Base-by-base conservation (phyloP, 2,329 filamentous ascomycete species). In the Talaromyces sp. region DNA sequence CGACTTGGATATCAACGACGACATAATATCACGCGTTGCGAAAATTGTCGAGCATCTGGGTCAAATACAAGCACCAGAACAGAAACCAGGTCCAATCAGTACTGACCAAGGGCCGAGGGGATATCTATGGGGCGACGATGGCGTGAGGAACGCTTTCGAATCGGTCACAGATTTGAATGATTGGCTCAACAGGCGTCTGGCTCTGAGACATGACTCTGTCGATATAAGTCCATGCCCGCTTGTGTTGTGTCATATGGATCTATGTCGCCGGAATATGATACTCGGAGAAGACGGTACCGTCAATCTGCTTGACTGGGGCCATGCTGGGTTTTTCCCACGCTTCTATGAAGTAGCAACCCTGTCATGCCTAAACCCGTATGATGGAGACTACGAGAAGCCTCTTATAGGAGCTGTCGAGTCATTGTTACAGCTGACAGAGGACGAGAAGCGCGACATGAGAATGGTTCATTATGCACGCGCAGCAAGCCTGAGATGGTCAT, bases 261-360 rank as follows among this genome's bases (percentile, higher is more conserved):
- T 71, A 7, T 64, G 63, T 59, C 68, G 65, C 32, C 63, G 66
- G 19, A 71, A 70, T 49, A 68, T 70, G 32, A 69, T 70, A n/a
- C 59, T 70, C 19, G 62, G 59, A 53, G 64, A 67, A 42, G 66
- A 70, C 27, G 55, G 58, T 1, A 39, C 64, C 42, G 63, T 70
- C 10, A 68, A 64, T 64, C 65, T 71, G 30, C 51, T 70, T 33
- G 66, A 71, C 44, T 71, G 67, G 69, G 67, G 57, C 7, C 63
- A 63, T 62, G 64, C 68, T 27, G 66, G 65, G 15, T 61, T 71
- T 54, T 70, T 63, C 57, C 67, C 67, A 19, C 65, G 62, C 3
- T 67, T 69, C 39, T 70, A 66, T 54, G 68, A 71, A 61, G 39
- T 65, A 32, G 63, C 63, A 11, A 62, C 59, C n/a, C 59, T 70